Conservation (phyloP, 1,284 basidiomycete genomes). For the Malassezia globosa region DNA sequence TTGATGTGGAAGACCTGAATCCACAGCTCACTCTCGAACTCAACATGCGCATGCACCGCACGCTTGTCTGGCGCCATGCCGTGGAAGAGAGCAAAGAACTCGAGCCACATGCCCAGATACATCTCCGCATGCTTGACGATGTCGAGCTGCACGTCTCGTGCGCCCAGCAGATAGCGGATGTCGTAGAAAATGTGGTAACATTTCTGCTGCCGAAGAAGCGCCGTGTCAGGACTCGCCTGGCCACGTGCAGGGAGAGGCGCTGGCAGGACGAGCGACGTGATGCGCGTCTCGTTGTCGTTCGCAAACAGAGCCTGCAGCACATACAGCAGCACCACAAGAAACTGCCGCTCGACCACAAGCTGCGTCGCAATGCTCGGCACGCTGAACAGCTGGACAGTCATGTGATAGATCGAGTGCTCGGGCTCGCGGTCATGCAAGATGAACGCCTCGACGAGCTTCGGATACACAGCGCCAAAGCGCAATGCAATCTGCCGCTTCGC, state of each 20-base stretch:
- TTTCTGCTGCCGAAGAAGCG: conserved; percentile 28
- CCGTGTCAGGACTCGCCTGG: conserved; percentile 28
- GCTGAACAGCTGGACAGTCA: conserved; percentile 45
- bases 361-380: conserved; percentile 41
- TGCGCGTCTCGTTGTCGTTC: conserved; percentile 17
- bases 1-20: conserved; percentile 40
- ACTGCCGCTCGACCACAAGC: conserved; percentile 29
- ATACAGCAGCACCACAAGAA: conserved; percentile 28
- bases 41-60: conserved; percentile 37
- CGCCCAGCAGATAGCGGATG: conserved; percentile 36
- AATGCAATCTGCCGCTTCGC: conserved; percentile 67
- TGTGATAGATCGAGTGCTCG: conserved; percentile 42
- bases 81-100: conserved; percentile 38
- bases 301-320: conserved; percentile 40
- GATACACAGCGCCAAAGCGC: conserved; percentile 36
- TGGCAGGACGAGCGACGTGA: conserved; percentile 24
- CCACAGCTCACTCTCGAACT: conserved; percentile 45
- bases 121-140: conserved; percentile 24
- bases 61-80: conserved; percentile 36
- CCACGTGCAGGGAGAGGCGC: conserved; percentile 22
- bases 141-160: conserved; percentile 36
- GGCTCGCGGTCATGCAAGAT: conserved; percentile 43
- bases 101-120: conserved; percentile 26
- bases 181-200: conserved; percentile 45
- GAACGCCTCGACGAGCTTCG: conserved; percentile 41